Evolutionary conservation across 805 yeast genomes (phyloP).

Genomic region (Wickerhamomyces strasburgensis): DNA sequence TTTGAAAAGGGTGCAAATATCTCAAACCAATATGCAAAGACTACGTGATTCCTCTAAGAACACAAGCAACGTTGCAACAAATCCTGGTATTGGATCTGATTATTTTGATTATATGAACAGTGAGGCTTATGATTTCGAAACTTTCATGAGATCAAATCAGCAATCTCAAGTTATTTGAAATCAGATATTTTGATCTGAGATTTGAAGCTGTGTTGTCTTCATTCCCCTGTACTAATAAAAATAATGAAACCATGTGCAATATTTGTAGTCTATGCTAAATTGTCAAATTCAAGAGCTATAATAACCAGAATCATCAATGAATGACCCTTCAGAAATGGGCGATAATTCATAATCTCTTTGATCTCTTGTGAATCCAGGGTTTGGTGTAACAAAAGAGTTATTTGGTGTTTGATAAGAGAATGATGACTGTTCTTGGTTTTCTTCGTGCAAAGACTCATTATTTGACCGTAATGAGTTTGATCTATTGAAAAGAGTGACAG

Average conservation of each 20-base stretch:
- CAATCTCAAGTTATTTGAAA: background rate
- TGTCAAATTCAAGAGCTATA: no score
- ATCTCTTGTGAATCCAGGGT: constrained; percentile 15
- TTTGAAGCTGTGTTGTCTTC: no score
- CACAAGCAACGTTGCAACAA: no score
- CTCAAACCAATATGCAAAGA: background rate
- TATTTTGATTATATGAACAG: constrained; percentile 21
- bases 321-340: constrained; percentile 25
- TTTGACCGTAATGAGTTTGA: constrained; percentile 7
- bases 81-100: constrained; percentile 4
- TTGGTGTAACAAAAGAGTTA: constrained; percentile 20
- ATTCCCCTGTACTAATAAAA: no score
- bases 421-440: constrained; percentile 3
- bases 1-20: constrained; percentile 7
- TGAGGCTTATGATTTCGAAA: constrained; percentile 15
- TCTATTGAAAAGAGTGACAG: constrained; percentile 34
- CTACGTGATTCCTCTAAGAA: constrained; percentile 1
- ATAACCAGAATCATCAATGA: constrained; percentile 15
- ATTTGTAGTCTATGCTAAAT: no score
- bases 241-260: no score
- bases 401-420: constrained; percentile 20
- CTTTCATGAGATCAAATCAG: constrained; percentile 13
- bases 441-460: background rate
- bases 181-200: no score
- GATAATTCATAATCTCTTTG: constrained; percentile 21